Percentiles rank a stretch among this genome's conserved stretches.
phyloP scores from a whole-genome alignment of 140 eudicot genomes.

The Anethum foeniculum region DNA sequence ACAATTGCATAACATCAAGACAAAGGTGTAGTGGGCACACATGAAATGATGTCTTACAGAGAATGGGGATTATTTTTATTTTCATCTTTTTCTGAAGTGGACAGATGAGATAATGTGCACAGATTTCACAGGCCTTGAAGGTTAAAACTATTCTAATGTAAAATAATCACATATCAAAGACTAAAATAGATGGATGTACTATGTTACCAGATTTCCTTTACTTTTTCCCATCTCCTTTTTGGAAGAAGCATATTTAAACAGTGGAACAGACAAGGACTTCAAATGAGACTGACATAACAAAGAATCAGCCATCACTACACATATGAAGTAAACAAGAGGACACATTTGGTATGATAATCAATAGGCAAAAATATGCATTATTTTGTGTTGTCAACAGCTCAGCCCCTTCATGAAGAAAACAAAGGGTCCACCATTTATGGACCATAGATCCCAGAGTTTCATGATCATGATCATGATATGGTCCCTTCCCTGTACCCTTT shows the following conservation, averaged over 20 bases:
- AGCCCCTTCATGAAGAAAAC: constrained; percentile 17
- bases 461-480: constrained; percentile 17
- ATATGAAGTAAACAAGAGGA: constrained; percentile 14
- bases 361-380: constrained; percentile 10
- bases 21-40: constrained; percentile 18
- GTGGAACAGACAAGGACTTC: constrained; percentile 21
- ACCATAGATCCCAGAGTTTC: constrained; percentile 20
- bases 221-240: constrained; percentile 5
- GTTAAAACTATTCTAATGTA: not conserved
- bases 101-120: not conserved
- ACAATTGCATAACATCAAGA: constrained; percentile 16
- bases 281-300: constrained; percentile 29
- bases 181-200: constrained; percentile 11
- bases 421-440: constrained; percentile 25
- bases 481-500: constrained; percentile 15
- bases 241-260: constrained; percentile 23
- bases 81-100: not conserved
- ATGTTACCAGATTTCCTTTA: not conserved
- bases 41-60: constrained; percentile 13
- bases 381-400: constrained; percentile 24
- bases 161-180: constrained; percentile 11
- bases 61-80: constrained; percentile 4
- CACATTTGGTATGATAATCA: constrained; percentile 13
- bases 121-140: constrained; percentile 5
- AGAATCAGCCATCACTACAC: constrained; percentile 32